Evolutionary conservation across 441 rosid species (phyloP).

Genomic region (Brassica hybrid): DNA sequence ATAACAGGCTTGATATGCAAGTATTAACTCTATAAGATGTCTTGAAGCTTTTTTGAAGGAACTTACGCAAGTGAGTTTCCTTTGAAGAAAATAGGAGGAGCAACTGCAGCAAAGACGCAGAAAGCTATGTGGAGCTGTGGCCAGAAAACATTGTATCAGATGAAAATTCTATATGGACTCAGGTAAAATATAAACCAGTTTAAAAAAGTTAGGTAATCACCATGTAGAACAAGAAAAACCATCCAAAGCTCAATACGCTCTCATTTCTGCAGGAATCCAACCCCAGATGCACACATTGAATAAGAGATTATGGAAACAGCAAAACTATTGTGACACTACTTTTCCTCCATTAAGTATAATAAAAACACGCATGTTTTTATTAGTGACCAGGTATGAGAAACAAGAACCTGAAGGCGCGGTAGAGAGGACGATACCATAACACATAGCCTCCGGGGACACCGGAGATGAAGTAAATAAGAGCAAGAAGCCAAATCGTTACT

Average conservation of each 20-base stretch:
- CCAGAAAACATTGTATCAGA: conserved; percentile 17
- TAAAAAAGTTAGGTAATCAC: conserved; percentile 44
- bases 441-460: conserved; percentile 92
- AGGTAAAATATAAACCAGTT: background rate
- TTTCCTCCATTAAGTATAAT: background rate
- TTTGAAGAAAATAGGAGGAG: conserved; percentile 83
- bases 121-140: conserved; percentile 75
- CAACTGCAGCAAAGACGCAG: conserved; percentile 84
- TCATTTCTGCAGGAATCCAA: conserved; percentile 59
- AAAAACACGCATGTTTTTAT: background rate
- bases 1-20: background rate
- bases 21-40: background rate
- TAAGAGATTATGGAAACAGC: background rate
- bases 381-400: conserved; percentile 9
- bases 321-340: background rate
- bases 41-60: conserved; percentile 12
- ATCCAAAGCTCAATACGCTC: conserved; percentile 74
- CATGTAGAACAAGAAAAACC: conserved; percentile 81
- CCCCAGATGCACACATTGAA: conserved; percentile 18
- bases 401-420: conserved; percentile 80
- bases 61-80: conserved; percentile 91
- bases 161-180: background rate
- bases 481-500: conserved; percentile 87
- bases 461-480: conserved; percentile 78
- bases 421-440: conserved; percentile 92